phyloP scores from a whole-genome alignment of 768 basidiomycete species.

The Roridomyces roridus region DNA sequence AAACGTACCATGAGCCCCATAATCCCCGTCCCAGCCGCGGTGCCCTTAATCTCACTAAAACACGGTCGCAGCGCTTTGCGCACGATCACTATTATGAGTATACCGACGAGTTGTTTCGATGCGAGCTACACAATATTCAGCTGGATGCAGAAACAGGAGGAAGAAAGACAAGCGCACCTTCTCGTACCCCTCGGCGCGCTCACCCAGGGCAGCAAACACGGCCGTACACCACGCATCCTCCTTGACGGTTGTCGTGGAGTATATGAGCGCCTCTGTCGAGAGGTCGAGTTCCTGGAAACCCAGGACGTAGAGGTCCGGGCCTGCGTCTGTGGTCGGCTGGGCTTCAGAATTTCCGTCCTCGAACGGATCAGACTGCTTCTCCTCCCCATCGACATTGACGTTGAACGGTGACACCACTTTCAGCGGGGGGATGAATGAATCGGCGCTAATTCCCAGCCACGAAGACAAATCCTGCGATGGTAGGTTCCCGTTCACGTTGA shows the following conservation, averaged over 20 bases:
- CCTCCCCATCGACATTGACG: conserved; percentile 20
- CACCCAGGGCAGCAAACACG: conserved; percentile 72
- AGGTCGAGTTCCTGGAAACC: conserved; percentile 85
- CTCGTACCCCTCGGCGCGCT: conserved; percentile 65
- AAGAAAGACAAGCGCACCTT: conserved; percentile 52
- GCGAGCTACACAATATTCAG: conserved; percentile 50
- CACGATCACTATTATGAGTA: conserved; percentile 74
- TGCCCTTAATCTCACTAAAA: conserved; percentile 59
- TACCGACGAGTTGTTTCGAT: conserved; percentile 84
- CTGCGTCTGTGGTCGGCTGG: conserved; percentile 16
- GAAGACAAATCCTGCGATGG: conserved; percentile 75
- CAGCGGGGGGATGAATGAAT: not conserved
- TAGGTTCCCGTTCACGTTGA: conserved; percentile 83
- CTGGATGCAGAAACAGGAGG: not conserved
- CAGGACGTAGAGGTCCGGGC: conserved; percentile 75
- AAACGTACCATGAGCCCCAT: conserved; percentile 75
- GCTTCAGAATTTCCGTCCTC: conserved; percentile 1
- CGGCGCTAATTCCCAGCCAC: conserved; percentile 55
- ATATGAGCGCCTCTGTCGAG: conserved; percentile 79
- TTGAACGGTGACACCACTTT: conserved; percentile 40
- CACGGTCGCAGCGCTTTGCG: conserved; percentile 55
- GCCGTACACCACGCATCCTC: conserved; percentile 79
- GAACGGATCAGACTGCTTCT: conserved; percentile 28
- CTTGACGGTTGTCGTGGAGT: conserved; percentile 62
- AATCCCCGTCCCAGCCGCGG: conserved; percentile 72